Percentiles rank a stretch among this genome's conserved stretches.
These are phyloP conservation scores for Boletales sp. DNA, from an alignment of 768 basidiomycete genomes.

Conservation along the genomic window DNA sequence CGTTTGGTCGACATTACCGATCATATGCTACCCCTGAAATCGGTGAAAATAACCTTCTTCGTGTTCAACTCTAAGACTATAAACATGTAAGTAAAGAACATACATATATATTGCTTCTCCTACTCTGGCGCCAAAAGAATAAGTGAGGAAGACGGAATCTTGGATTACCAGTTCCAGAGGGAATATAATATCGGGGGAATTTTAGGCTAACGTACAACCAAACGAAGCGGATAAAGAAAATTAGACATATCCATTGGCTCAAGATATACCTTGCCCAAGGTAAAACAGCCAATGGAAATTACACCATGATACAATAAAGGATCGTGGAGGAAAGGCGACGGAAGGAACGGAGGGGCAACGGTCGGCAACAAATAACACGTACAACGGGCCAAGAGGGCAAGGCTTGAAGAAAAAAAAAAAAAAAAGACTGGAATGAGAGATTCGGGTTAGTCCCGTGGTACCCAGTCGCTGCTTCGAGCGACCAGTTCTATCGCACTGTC, in stretches of 20 bases:
- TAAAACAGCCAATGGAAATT: conserved; percentile 17
- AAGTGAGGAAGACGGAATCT: conserved; percentile 7
- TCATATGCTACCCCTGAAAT: neutral
- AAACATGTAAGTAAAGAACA: conserved; percentile 18
- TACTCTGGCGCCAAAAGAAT: conserved; percentile 5
- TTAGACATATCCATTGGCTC: neutral
- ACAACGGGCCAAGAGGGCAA: conserved; percentile 7
- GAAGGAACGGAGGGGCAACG: conserved; percentile 5
- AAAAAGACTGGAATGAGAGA: too few species aligned
- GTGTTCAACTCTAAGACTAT: neutral
- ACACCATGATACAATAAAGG: conserved; percentile 22
- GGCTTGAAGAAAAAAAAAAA: neutral
- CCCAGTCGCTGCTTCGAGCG: conserved; percentile 83
- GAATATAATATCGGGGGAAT: conserved; percentile 10
- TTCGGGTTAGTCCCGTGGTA: conserved; percentile 56
- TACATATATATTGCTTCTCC: conserved; percentile 14
- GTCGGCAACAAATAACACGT: conserved; percentile 6
- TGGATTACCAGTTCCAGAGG: conserved; percentile 9
- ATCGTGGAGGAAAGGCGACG: conserved; percentile 1
- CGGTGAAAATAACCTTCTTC: neutral
- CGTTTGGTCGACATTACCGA: too few species aligned
- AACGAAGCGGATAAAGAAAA: conserved; percentile 10
- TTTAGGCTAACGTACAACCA: conserved; percentile 19
- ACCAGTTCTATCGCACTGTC: conserved; percentile 88
- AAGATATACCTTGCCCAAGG: conserved; percentile 7